Percentiles rank a stretch among this genome's conserved stretches.
phyloP scores from a whole-genome alignment of 495 filamentous ascomycete genomes.

The Friedmanniomyces simplex region DNA sequence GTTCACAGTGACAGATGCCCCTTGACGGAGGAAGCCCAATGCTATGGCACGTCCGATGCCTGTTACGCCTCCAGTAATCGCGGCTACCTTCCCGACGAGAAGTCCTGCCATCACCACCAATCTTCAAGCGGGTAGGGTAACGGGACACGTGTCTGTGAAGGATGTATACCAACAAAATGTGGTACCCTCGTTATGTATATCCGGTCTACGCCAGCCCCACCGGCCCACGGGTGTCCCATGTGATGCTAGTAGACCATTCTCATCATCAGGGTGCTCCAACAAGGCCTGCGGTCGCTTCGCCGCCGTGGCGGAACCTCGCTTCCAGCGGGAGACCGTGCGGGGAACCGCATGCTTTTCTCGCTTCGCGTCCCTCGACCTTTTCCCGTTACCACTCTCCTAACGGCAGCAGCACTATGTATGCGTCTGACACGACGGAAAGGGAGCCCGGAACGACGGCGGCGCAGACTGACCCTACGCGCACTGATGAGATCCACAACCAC shows the following conservation, averaged over 20 bases:
- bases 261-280: not conserved
- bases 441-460: not conserved
- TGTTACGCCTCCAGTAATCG: conserved; percentile 30
- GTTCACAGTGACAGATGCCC: conserved; percentile 32
- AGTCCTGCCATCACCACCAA: conserved; percentile 20
- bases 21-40: conserved; percentile 28
- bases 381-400: not conserved
- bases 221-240: not conserved
- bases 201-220: too few species aligned
- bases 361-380: not conserved
- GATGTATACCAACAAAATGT: too few species aligned
- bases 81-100: conserved; percentile 28
- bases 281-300: not conserved
- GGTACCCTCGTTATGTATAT: too few species aligned
- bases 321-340: too few species aligned
- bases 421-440: not conserved
- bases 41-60: conserved; percentile 35
- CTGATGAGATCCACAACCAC: too few species aligned
- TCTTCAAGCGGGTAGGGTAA: not conserved
- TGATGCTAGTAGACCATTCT: not conserved
- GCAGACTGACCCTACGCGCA: not conserved
- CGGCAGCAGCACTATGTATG: not conserved
- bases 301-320: not conserved
- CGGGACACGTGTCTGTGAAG: too few species aligned
- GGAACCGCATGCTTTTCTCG: not conserved